phyloP scores from a whole-genome alignment of 306 rosid genomes.

The Canavalia ensiformis region DNA sequence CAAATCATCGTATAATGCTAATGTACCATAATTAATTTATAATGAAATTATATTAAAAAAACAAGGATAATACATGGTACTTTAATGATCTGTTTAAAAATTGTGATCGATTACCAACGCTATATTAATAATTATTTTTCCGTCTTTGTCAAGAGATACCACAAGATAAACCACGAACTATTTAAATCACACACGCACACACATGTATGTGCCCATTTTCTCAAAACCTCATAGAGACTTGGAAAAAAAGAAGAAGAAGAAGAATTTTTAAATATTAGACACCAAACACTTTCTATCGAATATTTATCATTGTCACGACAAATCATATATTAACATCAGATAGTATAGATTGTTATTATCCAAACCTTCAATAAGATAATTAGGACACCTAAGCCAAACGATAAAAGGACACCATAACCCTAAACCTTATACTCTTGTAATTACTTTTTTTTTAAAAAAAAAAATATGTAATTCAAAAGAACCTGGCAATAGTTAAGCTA shows the following conservation, averaged over 20 bases:
- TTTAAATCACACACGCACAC: background rate
- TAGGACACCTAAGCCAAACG: background rate
- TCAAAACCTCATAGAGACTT: background rate
- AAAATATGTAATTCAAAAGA: background rate
- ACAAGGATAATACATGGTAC: no score
- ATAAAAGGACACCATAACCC: conserved; percentile 32
- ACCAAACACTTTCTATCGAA: conserved; percentile 15
- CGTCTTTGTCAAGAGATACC: background rate
- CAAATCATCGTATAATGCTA: background rate
- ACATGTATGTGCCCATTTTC: background rate
- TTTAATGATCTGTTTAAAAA: background rate
- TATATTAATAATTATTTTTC: background rate
- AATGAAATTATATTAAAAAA: background rate
- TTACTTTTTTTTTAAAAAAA: background rate
- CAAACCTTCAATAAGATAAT: conserved; percentile 7
- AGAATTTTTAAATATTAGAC: conserved; percentile 7
- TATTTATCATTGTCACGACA: conserved; percentile 5
- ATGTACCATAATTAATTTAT: background rate
- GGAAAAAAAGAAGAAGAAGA: background rate
- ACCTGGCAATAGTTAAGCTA: conserved; percentile 13
- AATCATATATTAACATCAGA: conserved; percentile 29
- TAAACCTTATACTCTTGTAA: background rate
- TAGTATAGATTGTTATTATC: conserved; percentile 24
- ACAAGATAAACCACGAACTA: background rate
- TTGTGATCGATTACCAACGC: background rate